A percentile compares a stretch with the other conserved stretches of the same genome.
These are phyloP conservation scores for Neonectria coccinea DNA, from an alignment of 2,329 filamentous ascomycete species.

Conservation along the genomic window DNA sequence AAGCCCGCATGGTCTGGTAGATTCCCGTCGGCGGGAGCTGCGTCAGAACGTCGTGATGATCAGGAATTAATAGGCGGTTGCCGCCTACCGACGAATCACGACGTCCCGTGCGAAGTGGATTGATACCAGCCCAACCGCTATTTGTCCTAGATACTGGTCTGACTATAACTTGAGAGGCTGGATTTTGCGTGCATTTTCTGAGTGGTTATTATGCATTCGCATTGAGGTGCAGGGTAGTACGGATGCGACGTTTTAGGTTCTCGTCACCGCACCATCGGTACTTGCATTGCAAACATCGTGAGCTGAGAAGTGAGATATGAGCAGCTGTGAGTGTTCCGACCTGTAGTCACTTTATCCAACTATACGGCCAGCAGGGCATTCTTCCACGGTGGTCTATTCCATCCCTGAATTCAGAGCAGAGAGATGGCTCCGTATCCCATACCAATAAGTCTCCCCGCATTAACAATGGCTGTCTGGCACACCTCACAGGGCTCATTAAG, in stretches of 20 bases:
- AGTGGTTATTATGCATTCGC: background rate
- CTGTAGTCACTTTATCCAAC: too few species aligned
- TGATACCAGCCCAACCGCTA: background rate
- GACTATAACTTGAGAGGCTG: background rate
- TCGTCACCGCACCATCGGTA: background rate
- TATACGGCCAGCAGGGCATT: too few species aligned
- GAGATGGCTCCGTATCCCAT: background rate
- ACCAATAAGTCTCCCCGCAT: background rate
- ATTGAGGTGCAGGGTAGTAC: background rate
- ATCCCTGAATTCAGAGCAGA: background rate
- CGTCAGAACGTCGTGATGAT: background rate
- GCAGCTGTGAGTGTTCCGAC: too few species aligned
- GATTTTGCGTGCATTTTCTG: background rate
- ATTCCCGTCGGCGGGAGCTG: background rate
- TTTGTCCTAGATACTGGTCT: background rate
- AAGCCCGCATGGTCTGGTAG: background rate
- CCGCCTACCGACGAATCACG: background rate
- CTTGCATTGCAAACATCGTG: background rate
- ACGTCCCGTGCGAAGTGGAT: background rate
- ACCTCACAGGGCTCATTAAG: background rate
- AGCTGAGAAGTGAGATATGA: too few species aligned
- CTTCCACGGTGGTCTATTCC: background rate
- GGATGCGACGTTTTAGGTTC: too few species aligned
- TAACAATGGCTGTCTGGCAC: background rate
- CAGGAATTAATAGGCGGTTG: background rate